Percentiles rank a stretch among this genome's conserved stretches.
These are phyloP conservation scores for Apiotrichum laibachii DNA, from an alignment of 1,284 basidiomycete genomes.

Conservation along the genomic window DNA sequence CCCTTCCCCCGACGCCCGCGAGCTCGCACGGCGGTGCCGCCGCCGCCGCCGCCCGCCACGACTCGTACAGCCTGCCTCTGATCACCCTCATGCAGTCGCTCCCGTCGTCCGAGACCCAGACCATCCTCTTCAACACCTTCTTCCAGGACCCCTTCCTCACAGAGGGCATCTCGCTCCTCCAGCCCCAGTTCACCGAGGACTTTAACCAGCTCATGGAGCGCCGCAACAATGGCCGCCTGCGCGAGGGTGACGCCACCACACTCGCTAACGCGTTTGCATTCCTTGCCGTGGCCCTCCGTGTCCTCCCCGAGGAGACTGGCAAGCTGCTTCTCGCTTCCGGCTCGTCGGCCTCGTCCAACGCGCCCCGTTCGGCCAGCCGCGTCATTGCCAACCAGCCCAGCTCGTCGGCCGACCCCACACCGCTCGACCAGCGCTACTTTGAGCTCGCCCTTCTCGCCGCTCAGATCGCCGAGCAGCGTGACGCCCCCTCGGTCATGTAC, in stretches of 20 bases:
- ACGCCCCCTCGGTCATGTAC: constrained; percentile 42
- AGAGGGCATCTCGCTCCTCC: constrained; percentile 46
- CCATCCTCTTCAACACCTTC: constrained; percentile 44
- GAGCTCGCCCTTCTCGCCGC: constrained; percentile 39
- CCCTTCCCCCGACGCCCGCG: not conserved
- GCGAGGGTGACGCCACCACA: constrained; percentile 44
- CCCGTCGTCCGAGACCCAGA: constrained; percentile 38
- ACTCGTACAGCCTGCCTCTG: constrained; percentile 36
- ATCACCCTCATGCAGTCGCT: constrained; percentile 35
- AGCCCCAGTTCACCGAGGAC: constrained; percentile 39
- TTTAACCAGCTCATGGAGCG: constrained; percentile 37
- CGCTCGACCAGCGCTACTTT: constrained; percentile 45
- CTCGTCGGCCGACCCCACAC: constrained; percentile 31
- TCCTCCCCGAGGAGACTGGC: constrained; percentile 44
- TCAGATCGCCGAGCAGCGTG: constrained; percentile 39
- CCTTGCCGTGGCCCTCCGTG: constrained; percentile 36
- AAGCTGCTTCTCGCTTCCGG: constrained; percentile 39
- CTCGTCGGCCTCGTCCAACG: constrained; percentile 12
- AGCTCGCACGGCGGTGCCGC: not conserved
- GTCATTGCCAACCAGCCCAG: constrained; percentile 23
- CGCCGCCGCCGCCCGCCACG: constrained; percentile 17
- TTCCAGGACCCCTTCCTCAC: constrained; percentile 44
- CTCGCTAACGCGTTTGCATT: constrained; percentile 43
- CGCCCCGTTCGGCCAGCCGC: constrained; percentile 23
- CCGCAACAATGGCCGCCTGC: constrained; percentile 20